Evolutionary conservation across 148 eudicot species (phyloP).

Genomic region (Heliosperma pusillum): DNA sequence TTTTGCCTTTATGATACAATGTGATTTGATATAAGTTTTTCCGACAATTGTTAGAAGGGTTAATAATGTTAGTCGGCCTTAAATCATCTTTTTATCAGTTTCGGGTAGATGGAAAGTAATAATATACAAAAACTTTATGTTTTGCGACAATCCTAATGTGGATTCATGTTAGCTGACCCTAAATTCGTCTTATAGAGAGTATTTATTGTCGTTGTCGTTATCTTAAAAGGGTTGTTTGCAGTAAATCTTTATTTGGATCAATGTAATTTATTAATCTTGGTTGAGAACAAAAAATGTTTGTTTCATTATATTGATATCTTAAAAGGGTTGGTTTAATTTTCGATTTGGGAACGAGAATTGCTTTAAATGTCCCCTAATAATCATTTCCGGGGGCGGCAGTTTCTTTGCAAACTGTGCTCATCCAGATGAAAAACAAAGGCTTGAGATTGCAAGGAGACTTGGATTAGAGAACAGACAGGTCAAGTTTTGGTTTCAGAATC

Average conservation of each 20-base stretch:
- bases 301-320: slow-evolving; percentile 4
- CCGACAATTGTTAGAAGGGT: too few relatives aligned
- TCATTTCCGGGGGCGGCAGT: slow-evolving; percentile 30
- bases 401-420: slow-evolving; percentile 64
- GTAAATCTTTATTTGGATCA: not conserved
- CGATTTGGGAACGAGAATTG: not conserved
- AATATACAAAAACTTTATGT: too few relatives aligned
- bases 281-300: not conserved
- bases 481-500: slow-evolving; percentile 93
- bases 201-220: not conserved
- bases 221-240: not conserved
- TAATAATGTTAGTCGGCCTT: too few relatives aligned
- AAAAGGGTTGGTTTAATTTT: slow-evolving; percentile 14
- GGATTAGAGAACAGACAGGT: slow-evolving; percentile 60
- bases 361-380: not conserved
- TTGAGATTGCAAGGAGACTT: slow-evolving; percentile 62
- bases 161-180: not conserved
- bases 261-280: slow-evolving; percentile 13
- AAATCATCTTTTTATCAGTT: not conserved
- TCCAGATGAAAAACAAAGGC: slow-evolving; percentile 76
- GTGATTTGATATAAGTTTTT: not conserved
- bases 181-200: not conserved
- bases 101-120: not conserved
- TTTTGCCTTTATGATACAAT: not conserved
- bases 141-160: not conserved